These are phyloP conservation scores for Rhododendron ferrugineum DNA, from an alignment of 148 eudicot species.

Conservation along the genomic window DNA sequence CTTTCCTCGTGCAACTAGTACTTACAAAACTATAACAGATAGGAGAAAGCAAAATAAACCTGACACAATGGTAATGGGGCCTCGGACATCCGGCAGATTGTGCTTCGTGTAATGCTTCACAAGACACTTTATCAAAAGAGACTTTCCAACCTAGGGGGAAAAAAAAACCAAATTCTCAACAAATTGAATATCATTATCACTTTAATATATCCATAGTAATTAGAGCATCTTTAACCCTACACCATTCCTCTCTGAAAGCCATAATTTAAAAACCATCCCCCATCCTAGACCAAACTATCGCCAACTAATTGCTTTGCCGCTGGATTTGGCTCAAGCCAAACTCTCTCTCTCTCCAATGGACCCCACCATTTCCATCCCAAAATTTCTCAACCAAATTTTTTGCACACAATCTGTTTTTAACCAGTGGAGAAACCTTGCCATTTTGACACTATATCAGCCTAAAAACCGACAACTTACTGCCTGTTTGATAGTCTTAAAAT, in stretches of 20 bases:
- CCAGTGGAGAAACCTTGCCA: not conserved
- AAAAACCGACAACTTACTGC: not conserved
- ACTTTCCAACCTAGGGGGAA: slow-evolving; percentile 72
- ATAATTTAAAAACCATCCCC: not conserved
- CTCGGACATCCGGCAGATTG: slow-evolving; percentile 80
- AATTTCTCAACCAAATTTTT: not conserved
- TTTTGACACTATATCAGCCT: not conserved
- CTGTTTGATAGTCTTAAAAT: not conserved
- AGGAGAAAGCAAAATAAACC: slow-evolving; percentile 34
- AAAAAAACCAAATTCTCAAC: not conserved
- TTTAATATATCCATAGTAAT: not conserved
- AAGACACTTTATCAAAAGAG: slow-evolving; percentile 74
- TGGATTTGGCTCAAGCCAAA: not conserved
- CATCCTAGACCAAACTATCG: not conserved
- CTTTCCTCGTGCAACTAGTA: not conserved
- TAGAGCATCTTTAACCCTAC: not conserved
- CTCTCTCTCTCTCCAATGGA: not conserved
- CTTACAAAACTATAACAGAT: not conserved
- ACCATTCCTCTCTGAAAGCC: not conserved
- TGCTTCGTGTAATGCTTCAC: slow-evolving; percentile 90
- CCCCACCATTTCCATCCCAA: not conserved
- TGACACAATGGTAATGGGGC: slow-evolving; percentile 84
- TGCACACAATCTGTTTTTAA: not conserved
- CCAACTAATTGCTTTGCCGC: not conserved
- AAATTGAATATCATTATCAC: not conserved